Base-by-base conservation (phyloP, 352 stramenopile species). In the Phytophthora syringae region DNA sequence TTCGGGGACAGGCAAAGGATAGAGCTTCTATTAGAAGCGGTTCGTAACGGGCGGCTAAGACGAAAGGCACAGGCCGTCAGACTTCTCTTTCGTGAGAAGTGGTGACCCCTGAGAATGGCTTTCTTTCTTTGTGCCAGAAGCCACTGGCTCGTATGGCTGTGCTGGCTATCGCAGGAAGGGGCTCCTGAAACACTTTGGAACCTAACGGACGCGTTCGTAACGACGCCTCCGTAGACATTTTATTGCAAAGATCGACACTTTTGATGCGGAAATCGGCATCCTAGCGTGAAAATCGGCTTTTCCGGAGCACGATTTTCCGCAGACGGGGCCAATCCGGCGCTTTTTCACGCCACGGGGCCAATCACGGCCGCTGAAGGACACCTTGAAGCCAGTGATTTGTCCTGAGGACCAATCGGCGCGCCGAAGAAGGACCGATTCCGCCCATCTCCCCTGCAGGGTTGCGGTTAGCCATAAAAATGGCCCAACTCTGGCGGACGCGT, bases 401-500 rank as follows among this genome's bases (percentile, higher is more conserved):
- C n/a, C 57, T 39, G 39, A 60, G 48, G 50, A 54, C 58, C 58
- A 66, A 66, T 61, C 49, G 58, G 50, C 40, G 34, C 25, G 47
- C 13, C 21, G 60, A 56, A 67, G 60, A 67, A 67, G 60, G 60
- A 67, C 60, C 60, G 60, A 67, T 67, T 67, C 60, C n/a, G 60
- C 60, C 21, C 60, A 67, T 67, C 60, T 18, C 15, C 21, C 22
- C 24, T 43, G 57, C 30, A 59, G 50, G 57, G 55, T 49, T 63
- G 45, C 13, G 55, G 44, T 27, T 55, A 48, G 56, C 49, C 55
- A 48, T 51, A 56, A 56, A 51, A 34, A 56, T 52, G 45, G 58
- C 34, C 43, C 60, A 62, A 54, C 52, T 62, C 51, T 57, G 60
- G 60, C 52, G 44, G 60, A 68, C 50, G n/a, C 24, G 13, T 11